Conservation (phyloP, 2,329 filamentous ascomycete genomes). For the Beauveria sp. region DNA sequence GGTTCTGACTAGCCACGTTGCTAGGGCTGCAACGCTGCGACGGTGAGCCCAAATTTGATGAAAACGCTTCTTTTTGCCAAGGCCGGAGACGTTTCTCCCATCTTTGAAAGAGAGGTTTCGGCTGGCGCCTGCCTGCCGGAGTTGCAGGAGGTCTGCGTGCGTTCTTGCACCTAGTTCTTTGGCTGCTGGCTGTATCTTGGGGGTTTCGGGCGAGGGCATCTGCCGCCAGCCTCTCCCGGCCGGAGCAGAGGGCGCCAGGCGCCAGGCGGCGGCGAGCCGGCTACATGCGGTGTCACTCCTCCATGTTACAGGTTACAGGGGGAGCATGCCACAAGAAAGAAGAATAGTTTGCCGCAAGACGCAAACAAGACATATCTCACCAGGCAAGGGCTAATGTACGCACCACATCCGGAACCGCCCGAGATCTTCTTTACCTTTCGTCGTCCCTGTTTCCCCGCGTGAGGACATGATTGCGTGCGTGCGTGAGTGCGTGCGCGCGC, state of each 20-base stretch:
- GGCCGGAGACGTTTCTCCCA: background rate
- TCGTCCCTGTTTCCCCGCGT: background rate
- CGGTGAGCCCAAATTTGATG: background rate
- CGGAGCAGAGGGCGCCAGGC: background rate
- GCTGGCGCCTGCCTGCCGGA: no score
- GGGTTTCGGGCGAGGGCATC: background rate
- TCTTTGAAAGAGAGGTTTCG: no score
- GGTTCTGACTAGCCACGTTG: background rate
- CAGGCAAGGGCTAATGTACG: background rate
- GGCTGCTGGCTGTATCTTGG: no score
- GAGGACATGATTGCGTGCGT: background rate
- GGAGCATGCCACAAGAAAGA: no score
- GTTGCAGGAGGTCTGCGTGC: no score
- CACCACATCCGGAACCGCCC: background rate
- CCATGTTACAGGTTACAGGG: no score
- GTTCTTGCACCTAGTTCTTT: no score
- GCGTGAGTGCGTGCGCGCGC: background rate
- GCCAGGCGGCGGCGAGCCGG: background rate
- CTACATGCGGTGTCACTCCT: no score
- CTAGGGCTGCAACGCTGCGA: slow-evolving; percentile 2
- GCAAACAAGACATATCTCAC: no score
- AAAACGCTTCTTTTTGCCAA: background rate
- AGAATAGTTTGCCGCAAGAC: no score
- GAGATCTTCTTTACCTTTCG: background rate
- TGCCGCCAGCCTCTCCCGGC: background rate